phyloP scores from a whole-genome alignment of 495 filamentous ascomycete genomes.

The Trichoderma virens region DNA sequence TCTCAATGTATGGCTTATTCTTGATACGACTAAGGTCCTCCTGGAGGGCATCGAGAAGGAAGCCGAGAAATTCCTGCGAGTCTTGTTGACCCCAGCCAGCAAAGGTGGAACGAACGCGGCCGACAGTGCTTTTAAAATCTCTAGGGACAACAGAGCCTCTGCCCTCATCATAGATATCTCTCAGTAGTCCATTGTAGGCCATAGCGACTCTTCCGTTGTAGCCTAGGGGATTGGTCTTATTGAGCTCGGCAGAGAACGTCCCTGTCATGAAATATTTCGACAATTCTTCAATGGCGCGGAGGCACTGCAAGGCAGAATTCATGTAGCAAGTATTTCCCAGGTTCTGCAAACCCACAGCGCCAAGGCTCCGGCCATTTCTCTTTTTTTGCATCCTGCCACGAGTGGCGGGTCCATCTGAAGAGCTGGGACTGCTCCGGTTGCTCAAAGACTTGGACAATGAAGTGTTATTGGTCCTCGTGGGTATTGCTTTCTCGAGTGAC shows the following conservation, averaged over 20 bases:
- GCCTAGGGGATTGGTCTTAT: slow-evolving; percentile 72
- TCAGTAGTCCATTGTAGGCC: slow-evolving; percentile 65
- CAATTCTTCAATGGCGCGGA: slow-evolving; percentile 84
- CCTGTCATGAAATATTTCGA: slow-evolving; percentile 80
- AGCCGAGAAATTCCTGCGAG: slow-evolving; percentile 95
- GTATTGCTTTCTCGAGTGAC: slow-evolving; percentile 28
- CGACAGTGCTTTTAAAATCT: slow-evolving; percentile 73
- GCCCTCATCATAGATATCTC: slow-evolving; percentile 59
- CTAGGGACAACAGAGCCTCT: slow-evolving; percentile 61
- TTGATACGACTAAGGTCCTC: slow-evolving; percentile 89
- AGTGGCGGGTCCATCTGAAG: slow-evolving; percentile 42
- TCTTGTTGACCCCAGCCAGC: slow-evolving; percentile 96
- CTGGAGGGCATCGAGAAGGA: slow-evolving; percentile 87
- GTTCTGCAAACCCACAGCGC: slow-evolving; percentile 77
- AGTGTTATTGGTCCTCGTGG: slow-evolving; percentile 22
- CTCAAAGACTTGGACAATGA: slow-evolving; percentile 27
- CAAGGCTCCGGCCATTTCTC: slow-evolving; percentile 51
- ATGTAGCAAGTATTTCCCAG: slow-evolving; percentile 98
- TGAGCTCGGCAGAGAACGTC: slow-evolving; percentile 69
- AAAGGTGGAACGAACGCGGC: slow-evolving; percentile 72
- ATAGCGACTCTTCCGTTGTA: slow-evolving; percentile 77
- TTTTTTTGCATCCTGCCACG: slow-evolving; percentile 58
- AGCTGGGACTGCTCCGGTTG: slow-evolving; percentile 60
- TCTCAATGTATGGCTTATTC: slow-evolving; percentile 96
- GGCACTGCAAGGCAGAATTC: slow-evolving; percentile 93